A percentile compares a stretch with the other conserved stretches of the same genome.
Evolutionary conservation across 202 grass and related monocot genomes (phyloP).

Genomic region (Elaeis oleifera): DNA sequence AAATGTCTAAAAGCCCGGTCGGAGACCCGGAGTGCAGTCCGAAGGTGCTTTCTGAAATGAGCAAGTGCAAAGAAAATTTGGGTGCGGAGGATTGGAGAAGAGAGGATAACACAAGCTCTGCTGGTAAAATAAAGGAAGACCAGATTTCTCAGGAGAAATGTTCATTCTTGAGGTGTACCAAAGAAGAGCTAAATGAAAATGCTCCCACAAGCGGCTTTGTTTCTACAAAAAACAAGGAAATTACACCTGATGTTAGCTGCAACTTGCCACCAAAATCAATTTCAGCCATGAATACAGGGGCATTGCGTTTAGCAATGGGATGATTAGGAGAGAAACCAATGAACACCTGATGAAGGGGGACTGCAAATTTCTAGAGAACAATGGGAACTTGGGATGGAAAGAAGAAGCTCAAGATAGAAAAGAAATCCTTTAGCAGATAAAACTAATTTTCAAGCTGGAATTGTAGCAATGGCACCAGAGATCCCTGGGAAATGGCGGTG

Average conservation of each 20-base stretch:
- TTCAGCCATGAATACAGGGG: not conserved
- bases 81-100: not conserved
- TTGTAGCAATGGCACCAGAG: conserved; percentile 3
- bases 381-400: not conserved
- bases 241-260: not conserved
- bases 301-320: not conserved
- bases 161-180: not conserved
- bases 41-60: no score
- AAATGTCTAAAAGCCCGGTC: not conserved
- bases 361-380: conserved; percentile 9
- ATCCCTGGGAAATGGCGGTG: conserved; percentile 60
- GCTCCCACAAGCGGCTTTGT: conserved; percentile 38
- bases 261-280: not conserved
- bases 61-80: not conserved
- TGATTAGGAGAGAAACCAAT: not conserved
- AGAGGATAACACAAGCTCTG: conserved; percentile 12
- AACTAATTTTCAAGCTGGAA: conserved; percentile 15
- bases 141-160: not conserved
- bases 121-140: not conserved
- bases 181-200: conserved; percentile 13
- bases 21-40: no score
- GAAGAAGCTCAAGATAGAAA: conserved; percentile 20
- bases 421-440: conserved; percentile 21
- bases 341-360: not conserved
- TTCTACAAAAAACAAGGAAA: conserved; percentile 26